Conservation (phyloP, 2,329 filamentous ascomycete genomes). For the Xylariales sp. region DNA sequence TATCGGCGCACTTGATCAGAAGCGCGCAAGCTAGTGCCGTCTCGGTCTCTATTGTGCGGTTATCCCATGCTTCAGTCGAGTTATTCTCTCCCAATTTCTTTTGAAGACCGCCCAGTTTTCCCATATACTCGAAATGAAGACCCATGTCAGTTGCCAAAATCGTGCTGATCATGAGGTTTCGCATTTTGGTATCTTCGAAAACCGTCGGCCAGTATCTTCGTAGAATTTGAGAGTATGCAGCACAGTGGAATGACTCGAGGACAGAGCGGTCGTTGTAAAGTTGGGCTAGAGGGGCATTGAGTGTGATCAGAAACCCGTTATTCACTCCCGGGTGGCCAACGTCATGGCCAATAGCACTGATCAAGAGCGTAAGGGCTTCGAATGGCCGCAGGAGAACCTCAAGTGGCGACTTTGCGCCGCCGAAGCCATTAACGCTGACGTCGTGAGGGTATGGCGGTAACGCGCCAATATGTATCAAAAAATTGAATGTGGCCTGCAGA, state of each 20-base stretch:
- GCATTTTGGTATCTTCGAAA: constrained; percentile 74
- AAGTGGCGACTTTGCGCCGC: constrained; percentile 55
- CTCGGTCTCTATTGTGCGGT: constrained; percentile 69
- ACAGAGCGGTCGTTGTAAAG: constrained; percentile 97
- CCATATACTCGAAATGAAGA: constrained; percentile 95
- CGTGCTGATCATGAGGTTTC: constrained; percentile 92
- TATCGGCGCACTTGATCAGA: constrained; percentile 96
- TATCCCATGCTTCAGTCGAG: constrained; percentile 69
- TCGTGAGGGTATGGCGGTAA: constrained; percentile 61
- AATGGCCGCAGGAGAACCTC: constrained; percentile 76
- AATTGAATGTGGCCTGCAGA: constrained; percentile 87
- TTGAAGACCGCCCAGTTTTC: constrained; percentile 75
- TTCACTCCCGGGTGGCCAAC: constrained; percentile 97
- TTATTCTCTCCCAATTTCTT: constrained; percentile 67
- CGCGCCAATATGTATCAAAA: constrained; percentile 75
- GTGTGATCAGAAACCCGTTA: constrained; percentile 88
- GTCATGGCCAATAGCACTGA: constrained; percentile 96
- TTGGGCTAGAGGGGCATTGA: constrained; percentile 90
- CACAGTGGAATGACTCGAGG: constrained; percentile 94
- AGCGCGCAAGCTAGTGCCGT: constrained; percentile 81
- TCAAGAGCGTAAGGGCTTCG: constrained; percentile 81
- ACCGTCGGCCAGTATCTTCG: constrained; percentile 85
- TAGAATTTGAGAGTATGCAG: constrained; percentile 93
- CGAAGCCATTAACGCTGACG: constrained; percentile 18
- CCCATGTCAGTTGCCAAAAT: constrained; percentile 98